phyloP scores from a whole-genome alignment of 495 filamentous ascomycete species.

The Cladorrhinum samala region DNA sequence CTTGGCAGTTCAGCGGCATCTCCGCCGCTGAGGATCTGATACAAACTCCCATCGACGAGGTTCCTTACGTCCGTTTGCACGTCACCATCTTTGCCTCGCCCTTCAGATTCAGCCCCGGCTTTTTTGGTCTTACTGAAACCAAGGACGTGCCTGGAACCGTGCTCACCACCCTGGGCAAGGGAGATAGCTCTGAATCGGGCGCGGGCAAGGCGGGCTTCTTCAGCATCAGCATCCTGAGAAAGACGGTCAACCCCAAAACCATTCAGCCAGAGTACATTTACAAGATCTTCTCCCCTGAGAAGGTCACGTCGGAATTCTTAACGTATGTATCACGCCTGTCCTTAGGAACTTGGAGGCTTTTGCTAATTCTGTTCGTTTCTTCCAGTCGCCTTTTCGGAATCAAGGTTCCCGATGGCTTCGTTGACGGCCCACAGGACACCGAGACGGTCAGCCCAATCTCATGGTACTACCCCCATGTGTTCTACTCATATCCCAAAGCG shows the following conservation, averaged over 20 bases:
- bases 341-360: background rate
- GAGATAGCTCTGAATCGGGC: constrained; percentile 47
- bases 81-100: constrained; percentile 86
- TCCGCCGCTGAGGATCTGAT: constrained; percentile 35
- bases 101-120: constrained; percentile 54
- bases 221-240: constrained; percentile 72
- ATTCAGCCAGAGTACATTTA: constrained; percentile 70
- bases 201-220: constrained; percentile 74
- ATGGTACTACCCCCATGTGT: constrained; percentile 67
- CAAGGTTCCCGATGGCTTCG: constrained; percentile 34
- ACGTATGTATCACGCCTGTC: constrained; percentile 20
- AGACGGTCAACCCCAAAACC: constrained; percentile 51
- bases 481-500: constrained; percentile 80
- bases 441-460: constrained; percentile 48
- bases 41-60: constrained; percentile 53
- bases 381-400: constrained; percentile 40
- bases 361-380: background rate
- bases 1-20: constrained; percentile 66
- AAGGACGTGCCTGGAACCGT: constrained; percentile 60
- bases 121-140: constrained; percentile 57
- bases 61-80: constrained; percentile 76
- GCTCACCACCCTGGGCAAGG: constrained; percentile 71
- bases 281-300: constrained; percentile 86
- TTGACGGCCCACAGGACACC: constrained; percentile 1
- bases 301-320: constrained; percentile 58